Conservation (phyloP, 257 asterid species). For the Henckelia pumila region DNA sequence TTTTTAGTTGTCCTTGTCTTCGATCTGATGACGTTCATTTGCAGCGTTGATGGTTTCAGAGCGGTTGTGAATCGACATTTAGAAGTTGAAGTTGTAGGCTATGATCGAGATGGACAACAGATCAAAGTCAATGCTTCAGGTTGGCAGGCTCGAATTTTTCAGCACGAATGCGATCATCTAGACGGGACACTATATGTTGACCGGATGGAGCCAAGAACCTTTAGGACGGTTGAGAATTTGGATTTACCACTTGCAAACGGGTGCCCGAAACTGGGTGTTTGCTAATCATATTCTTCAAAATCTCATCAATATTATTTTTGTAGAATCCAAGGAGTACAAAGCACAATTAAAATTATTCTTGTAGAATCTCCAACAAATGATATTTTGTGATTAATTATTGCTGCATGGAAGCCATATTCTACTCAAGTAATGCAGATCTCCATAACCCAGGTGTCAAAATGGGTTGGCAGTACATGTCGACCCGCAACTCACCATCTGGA, state of each 20-base stretch:
- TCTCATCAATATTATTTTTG: neutral
- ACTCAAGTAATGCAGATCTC: too few relatives aligned
- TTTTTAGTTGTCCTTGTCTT: too few relatives aligned
- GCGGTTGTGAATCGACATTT: slow-evolving; percentile 84
- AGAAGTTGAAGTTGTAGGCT: slow-evolving; percentile 75
- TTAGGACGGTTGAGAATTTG: slow-evolving; percentile 65
- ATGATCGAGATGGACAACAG: slow-evolving; percentile 58
- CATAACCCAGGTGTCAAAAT: too few relatives aligned
- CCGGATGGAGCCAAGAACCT: slow-evolving; percentile 77
- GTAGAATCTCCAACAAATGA: too few relatives aligned
- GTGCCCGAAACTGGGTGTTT: slow-evolving; percentile 64
- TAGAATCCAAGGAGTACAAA: too few relatives aligned
- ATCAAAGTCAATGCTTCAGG: slow-evolving; percentile 79
- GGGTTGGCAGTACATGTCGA: too few relatives aligned
- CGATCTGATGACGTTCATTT: too few relatives aligned
- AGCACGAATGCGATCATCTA: slow-evolving; percentile 92
- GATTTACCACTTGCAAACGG: slow-evolving; percentile 77
- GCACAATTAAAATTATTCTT: too few relatives aligned
- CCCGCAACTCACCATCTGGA: too few relatives aligned
- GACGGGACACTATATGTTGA: slow-evolving; percentile 84
- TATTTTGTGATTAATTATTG: too few relatives aligned
- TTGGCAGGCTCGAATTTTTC: slow-evolving; percentile 96
- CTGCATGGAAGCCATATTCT: too few relatives aligned
- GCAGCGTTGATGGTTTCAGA: slow-evolving; percentile 79
- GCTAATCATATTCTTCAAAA: slow-evolving; percentile 23